Conservation (phyloP, 805 yeast species). For the Candida stauntonica region DNA sequence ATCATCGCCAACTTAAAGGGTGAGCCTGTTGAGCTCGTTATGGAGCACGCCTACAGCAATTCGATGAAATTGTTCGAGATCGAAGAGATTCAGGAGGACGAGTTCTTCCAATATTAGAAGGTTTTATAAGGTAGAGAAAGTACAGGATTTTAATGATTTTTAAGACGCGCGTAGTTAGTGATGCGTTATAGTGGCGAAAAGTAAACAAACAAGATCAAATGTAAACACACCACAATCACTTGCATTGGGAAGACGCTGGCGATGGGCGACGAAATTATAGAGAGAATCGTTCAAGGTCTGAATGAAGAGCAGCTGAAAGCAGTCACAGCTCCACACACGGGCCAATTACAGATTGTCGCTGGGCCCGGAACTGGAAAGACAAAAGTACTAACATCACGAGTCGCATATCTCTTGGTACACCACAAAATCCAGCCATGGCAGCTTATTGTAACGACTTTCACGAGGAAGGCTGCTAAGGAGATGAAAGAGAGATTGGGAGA, state of each 20-base stretch:
- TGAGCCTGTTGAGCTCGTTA: slow-evolving; percentile 39
- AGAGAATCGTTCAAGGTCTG: slow-evolving; percentile 21
- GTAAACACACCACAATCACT: slow-evolving; percentile 1
- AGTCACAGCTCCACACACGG: slow-evolving; percentile 36
- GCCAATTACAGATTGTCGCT: slow-evolving; percentile 50
- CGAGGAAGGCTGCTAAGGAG: slow-evolving; percentile 88
- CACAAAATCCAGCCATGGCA: slow-evolving; percentile 52
- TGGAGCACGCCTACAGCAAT: slow-evolving; percentile 48
- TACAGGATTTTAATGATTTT: too few species aligned
- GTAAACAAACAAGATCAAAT: slow-evolving; percentile 2
- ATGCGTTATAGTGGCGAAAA: too few species aligned
- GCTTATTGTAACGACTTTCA: slow-evolving; percentile 85
- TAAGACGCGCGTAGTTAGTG: too few species aligned
- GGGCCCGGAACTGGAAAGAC: slow-evolving; percentile 76
- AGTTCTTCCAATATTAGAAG: slow-evolving; percentile 13
- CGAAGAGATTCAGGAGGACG: slow-evolving; percentile 18
- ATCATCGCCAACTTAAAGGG: slow-evolving; percentile 51
- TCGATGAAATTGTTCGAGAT: slow-evolving; percentile 42
- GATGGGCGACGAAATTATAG: too few species aligned
- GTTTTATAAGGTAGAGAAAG: not conserved
- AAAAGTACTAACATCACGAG: slow-evolving; percentile 72
- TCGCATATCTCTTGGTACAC: slow-evolving; percentile 58
- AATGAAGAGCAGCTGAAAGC: slow-evolving; percentile 43
- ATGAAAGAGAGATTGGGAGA: slow-evolving; percentile 57
- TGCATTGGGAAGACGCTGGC: not conserved